phyloP scores from a whole-genome alignment of 345 rosid genomes.

The Gossypium thurberi region DNA sequence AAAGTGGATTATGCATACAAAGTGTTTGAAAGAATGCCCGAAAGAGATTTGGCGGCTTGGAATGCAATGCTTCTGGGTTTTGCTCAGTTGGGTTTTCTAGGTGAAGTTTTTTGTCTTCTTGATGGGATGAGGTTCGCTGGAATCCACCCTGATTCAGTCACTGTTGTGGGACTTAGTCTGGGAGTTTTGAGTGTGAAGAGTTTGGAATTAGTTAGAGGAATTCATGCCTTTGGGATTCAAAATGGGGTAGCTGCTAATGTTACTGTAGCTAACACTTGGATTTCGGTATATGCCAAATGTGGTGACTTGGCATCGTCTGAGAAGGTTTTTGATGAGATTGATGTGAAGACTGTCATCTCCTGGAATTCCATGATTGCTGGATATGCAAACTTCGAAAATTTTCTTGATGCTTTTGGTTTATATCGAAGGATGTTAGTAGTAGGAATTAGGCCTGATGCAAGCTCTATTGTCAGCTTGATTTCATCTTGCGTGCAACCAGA shows the following conservation, averaged over 20 bases:
- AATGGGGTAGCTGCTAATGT: constrained; percentile 45
- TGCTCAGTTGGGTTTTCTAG: constrained; percentile 27
- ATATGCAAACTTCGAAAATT: constrained; percentile 29
- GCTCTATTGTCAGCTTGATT: constrained; percentile 51
- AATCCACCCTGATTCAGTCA: constrained; percentile 44
- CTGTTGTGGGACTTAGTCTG: constrained; percentile 43
- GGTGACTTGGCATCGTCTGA: constrained; percentile 41
- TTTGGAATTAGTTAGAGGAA: constrained; percentile 26
- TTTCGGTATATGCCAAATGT: constrained; percentile 55
- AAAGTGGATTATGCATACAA: constrained; percentile 27
- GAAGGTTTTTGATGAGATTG: constrained; percentile 41
- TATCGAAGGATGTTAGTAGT: constrained; percentile 48
- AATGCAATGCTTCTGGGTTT: constrained; percentile 57
- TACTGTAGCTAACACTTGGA: constrained; percentile 52
- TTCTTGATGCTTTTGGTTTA: constrained; percentile 27
- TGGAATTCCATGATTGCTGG: constrained; percentile 70
- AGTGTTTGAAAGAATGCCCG: constrained; percentile 47
- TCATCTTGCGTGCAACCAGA: constrained; percentile 40
- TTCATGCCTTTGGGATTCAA: constrained; percentile 47
- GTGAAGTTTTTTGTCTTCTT: constrained; percentile 24
- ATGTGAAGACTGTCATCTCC: constrained; percentile 32
- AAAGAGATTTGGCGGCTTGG: constrained; percentile 53
- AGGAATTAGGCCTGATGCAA: constrained; percentile 44
- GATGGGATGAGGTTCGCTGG: constrained; percentile 40
- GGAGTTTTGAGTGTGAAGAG: constrained; percentile 18